Evolutionary conservation across 23 red algal genomes (phyloP), one percentile per base, ranked within the genome.

Genomic region (Gracilaria caudata): DNA sequence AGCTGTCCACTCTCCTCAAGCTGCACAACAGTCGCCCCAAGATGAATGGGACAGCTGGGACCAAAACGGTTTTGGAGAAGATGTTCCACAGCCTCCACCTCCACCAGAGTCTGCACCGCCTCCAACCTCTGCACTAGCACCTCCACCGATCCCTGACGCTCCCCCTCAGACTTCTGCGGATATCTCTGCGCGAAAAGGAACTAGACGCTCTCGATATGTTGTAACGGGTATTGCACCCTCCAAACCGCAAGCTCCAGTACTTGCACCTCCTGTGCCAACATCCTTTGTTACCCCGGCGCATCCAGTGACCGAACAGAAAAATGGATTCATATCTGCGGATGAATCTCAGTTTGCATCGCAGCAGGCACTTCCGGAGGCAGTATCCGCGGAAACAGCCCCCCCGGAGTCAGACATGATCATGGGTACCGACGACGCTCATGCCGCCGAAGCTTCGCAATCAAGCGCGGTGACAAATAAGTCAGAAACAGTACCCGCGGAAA

Each of bases 11-110:
- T 7, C 55, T 59, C 56, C 75, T 12, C 44, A 59, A 43, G 3
- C 75, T 37, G 40, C 55, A 32, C 53, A 53, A 20, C 28, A 79
- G 28, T 16, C 75, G 9, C 21, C 37, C 3, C 33, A 51, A 5
- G 75, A 59, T 7, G 53, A 26, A 56, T 79, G 75, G 75, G 75
- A 79, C 75, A 5, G 17, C n/a, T 79, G 75, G 75, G 25, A 59
- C 19, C 44, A 79, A 59, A 56, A 24, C 75, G 45, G 53, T 53
- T 79, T 59, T 56, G 30, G 33, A 56, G 25, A 79, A 21, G 47
- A 79, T 23, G 30, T 17, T 8, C 21, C 51, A 37, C 51, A 2
- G 12, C 51, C 77, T 0, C 77, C 77, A 7, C 56, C 77, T 2
- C 51, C 51, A 3, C 51, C 38, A 32, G 7, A 24, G 2, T 80